phyloP scores from a whole-genome alignment of 176 grass and related monocot species.

The Oryza punctata region DNA sequence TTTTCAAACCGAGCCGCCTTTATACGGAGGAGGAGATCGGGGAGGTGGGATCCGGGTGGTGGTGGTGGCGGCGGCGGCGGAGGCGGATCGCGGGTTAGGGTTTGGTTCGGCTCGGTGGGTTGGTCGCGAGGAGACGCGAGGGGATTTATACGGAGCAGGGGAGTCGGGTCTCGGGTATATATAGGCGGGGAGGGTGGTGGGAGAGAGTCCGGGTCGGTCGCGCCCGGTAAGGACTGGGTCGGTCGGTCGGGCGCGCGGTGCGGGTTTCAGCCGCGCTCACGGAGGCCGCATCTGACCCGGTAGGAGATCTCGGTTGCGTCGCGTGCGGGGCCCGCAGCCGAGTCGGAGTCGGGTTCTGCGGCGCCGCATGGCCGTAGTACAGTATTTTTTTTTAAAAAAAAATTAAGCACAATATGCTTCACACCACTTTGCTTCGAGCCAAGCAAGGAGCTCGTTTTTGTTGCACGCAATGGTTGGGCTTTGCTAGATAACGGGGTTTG shows the following conservation, averaged over 20 bases:
- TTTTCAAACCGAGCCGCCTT: constrained; percentile 32
- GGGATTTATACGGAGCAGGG: constrained; percentile 19
- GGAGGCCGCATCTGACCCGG: not conserved
- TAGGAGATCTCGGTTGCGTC: not conserved
- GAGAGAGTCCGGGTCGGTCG: not conserved
- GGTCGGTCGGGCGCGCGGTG: not conserved
- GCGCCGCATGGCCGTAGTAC: no score
- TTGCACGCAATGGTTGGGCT: no score
- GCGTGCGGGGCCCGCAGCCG: no score
- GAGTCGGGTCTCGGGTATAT: constrained; percentile 30
- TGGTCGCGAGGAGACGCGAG: not conserved
- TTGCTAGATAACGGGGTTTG: no score
- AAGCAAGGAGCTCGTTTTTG: no score
- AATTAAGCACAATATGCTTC: no score
- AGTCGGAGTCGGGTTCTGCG: no score
- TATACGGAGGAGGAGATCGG: constrained; percentile 21
- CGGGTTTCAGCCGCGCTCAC: not conserved
- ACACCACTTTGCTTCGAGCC: no score
- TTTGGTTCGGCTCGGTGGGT: not conserved
- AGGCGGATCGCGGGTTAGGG: constrained; percentile 32
- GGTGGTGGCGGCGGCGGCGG: constrained; percentile 23
- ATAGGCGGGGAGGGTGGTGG: not conserved
- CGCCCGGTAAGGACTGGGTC: constrained; percentile 26
- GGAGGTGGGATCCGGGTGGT: not conserved
- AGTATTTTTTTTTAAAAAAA: no score